Base-by-base conservation (phyloP, 192 early-diverging fungal species). In the Phlyctochytrium arcticum region DNA sequence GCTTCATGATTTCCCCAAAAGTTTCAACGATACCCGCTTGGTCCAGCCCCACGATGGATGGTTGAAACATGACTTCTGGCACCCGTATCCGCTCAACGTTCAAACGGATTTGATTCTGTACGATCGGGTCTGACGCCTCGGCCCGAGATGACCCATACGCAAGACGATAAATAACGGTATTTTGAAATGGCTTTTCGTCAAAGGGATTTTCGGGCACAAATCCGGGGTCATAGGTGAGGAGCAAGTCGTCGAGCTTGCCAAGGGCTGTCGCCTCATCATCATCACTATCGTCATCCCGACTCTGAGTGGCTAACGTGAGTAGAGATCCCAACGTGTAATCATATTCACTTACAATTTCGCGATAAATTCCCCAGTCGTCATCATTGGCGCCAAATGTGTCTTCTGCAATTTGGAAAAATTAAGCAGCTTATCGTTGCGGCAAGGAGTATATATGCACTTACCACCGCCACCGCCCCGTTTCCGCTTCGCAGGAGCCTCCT, bases 311-410 rank as follows among this genome's bases (percentile, higher is more conserved):
- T n/a, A 1, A 44, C 21, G 39, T 6, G 0, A 26, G n/a, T 10
- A 65, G 46, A 62, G 33, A 60, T 19, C 12, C 44, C 31, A 47
- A 42, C 32, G 17, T 19, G 0, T 44, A 44, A 44, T 0, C 39
- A 0, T 44, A 0, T 10, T 12, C 17, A 67, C 84, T 73, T 84
- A 89, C 89, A 56, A 96, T 92, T 67, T 92, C 89, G 36, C 90
- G 82, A 65, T 96, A 96, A 36, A 96, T 82, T 69, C 85, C 84
- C 94, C 94, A 96, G 72, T 95, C 92, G 7, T 86, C 89, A 67
- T 94, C 92, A 59, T 94, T 89, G 5, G 87, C 88, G n/a, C 94
- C 94, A 80, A 96, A 96, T 3, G 87, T 90, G 57, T 96, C 94
- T 70, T 93, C 92, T 86, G 68, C 34, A 50, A 47, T 21, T 21